Base-by-base conservation (phyloP, 169 alveolate species). In the Miamiensis avidus region DNA sequence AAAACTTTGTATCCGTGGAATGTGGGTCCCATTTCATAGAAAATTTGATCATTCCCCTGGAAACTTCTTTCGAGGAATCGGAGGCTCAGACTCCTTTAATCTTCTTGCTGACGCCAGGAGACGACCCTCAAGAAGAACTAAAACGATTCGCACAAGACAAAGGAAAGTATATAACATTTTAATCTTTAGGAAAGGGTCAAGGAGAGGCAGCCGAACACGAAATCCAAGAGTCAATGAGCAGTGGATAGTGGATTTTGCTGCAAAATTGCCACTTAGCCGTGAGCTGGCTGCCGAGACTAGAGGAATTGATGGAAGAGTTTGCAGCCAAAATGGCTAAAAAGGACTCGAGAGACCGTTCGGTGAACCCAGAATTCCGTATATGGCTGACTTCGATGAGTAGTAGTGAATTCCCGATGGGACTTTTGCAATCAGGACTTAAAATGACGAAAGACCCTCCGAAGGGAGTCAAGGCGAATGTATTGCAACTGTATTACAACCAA, bases 401-500 rank as follows among this genome's bases (percentile, higher is more conserved):
- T 20, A 78, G 74, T 25, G 29, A 64, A 75, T 86, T 86, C 65
- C 90, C 98, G 26, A 95, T 94, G 74, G 84, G 97, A 31, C 89
- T 96, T 25, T 89, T 96, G 29, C 97, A 97, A 93, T 95, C 95
- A 83, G 98, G 99, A 86, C 91, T 96, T 34, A 98, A 98, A 91
- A 93, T 97, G 87, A 97, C 99, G 31, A 96, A 96, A 73, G 99
- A 98, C 74, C 99, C 99, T 1, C 99, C 99, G 4, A 96, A 97
- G 88, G 99, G 99, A 28, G 92, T 98, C 65, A 95, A 96, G 81
- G 96, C 94, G 25, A 96, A 96, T 84, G 87, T 97, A 29, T 93
- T 89, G 49, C 85, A 98, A 81, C 88, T 97, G 0, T 97, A 94
- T 83, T 75, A 89, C 34, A 81, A 86, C 65, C 31, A 81, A 34